phyloP scores from a whole-genome alignment of 225 moss, liverwort and hornwort species.

The Antitrichia curtipendula region DNA sequence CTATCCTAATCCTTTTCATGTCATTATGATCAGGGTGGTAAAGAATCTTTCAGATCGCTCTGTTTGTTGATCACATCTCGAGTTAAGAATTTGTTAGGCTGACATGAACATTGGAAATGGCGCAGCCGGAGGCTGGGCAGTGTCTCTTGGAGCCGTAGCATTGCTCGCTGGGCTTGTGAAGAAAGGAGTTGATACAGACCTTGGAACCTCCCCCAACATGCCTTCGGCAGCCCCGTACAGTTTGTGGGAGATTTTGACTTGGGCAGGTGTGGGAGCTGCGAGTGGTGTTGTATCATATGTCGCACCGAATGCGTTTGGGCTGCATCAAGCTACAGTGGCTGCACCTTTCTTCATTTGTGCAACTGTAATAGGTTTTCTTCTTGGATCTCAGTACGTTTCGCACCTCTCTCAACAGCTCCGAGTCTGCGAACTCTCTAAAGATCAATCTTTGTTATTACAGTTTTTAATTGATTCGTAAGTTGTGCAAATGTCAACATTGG shows the following conservation, averaged over 20 bases:
- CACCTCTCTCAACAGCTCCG: neutral
- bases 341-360: conserved; percentile 45
- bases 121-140: conserved; percentile 46
- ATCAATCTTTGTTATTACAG: neutral
- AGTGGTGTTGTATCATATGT: conserved; percentile 25
- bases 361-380: conserved; percentile 40
- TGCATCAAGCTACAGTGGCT: conserved; percentile 38
- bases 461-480: neutral
- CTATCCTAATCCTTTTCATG: neutral
- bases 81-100: neutral
- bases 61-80: neutral
- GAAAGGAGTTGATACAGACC: conserved; percentile 14
- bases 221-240: conserved; percentile 15
- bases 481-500: neutral
- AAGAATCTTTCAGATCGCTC: neutral
- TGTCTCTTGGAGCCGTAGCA: conserved; percentile 37
- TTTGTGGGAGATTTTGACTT: conserved; percentile 35
- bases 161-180: conserved; percentile 35
- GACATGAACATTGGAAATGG: neutral
- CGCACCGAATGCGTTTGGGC: conserved; percentile 42
- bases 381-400: conserved; percentile 41
- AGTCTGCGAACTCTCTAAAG: neutral
- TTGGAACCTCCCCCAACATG: conserved; percentile 26
- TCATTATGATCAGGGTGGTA: neutral
- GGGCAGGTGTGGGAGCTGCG: conserved; percentile 46